Conservation (phyloP, 768 basidiomycete genomes). For the Serendipita sp. region DNA sequence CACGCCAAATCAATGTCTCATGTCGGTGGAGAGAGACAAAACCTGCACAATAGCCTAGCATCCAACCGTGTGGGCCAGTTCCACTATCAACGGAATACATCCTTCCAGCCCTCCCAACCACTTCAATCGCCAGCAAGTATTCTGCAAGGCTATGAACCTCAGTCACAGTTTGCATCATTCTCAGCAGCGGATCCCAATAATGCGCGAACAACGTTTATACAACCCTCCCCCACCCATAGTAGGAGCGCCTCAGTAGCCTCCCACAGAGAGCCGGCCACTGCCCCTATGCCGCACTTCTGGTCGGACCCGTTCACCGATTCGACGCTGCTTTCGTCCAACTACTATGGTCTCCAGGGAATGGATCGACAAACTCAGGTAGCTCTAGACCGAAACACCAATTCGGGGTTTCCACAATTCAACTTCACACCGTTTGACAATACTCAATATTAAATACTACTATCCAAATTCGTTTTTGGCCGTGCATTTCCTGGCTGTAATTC, state of each 20-base stretch:
- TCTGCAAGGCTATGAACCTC: not conserved
- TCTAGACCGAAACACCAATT: not conserved
- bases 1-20: not conserved
- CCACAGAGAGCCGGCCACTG: not conserved
- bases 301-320: slow-evolving; percentile 5
- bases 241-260: not conserved
- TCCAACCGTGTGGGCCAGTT: not conserved
- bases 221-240: not conserved
- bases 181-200: not conserved
- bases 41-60: not conserved
- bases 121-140: not conserved
- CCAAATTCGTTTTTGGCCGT: not conserved
- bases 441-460: not conserved
- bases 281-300: slow-evolving; percentile 2
- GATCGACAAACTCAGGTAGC: not conserved
- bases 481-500: not conserved
- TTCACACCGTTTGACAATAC: not conserved
- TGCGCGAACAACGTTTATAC: not conserved
- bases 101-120: not conserved
- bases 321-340: not conserved
- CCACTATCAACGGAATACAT: not conserved
- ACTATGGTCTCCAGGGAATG: not conserved
- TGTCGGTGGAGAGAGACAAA: not conserved
- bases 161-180: not conserved
- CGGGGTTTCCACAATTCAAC: not conserved